These are phyloP conservation scores for Exophiala oligosperma DNA, from an alignment of 2,329 filamentous ascomycete species.

Conservation along the genomic window DNA sequence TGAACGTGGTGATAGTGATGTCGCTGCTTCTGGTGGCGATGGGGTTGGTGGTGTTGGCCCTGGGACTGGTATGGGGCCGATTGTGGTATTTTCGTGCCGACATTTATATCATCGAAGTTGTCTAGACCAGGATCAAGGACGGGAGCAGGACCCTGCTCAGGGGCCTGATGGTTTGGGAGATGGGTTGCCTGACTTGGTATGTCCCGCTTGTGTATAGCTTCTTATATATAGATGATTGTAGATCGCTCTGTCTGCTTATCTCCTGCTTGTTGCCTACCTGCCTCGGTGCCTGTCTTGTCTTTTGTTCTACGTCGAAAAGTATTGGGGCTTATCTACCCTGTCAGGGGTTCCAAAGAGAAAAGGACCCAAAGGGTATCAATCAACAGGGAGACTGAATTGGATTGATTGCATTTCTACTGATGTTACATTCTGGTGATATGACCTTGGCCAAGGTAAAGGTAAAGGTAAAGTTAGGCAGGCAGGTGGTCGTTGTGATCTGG, in stretches of 20 bases:
- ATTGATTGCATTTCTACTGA: too few relatives aligned
- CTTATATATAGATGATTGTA: background rate
- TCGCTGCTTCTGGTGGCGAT: background rate
- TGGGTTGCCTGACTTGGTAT: constrained; percentile 11
- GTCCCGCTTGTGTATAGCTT: constrained; percentile 22
- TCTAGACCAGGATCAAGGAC: constrained; percentile 34
- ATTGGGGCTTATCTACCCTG: too few relatives aligned
- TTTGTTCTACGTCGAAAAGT: too few relatives aligned
- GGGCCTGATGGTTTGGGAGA: constrained; percentile 17
- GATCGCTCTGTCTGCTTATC: background rate
- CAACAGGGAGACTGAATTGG: too few relatives aligned
- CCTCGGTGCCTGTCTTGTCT: background rate
- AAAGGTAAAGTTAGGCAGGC: too few relatives aligned
- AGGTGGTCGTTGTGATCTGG: too few relatives aligned
- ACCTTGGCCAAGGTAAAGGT: too few relatives aligned
- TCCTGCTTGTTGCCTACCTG: too few relatives aligned
- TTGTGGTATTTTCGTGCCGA: constrained; percentile 50
- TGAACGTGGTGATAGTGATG: background rate
- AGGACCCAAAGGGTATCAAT: too few relatives aligned
- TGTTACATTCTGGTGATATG: too few relatives aligned
- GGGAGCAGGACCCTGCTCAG: background rate
- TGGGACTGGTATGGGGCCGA: constrained; percentile 29
- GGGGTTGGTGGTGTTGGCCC: constrained; percentile 1
- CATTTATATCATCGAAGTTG: constrained; percentile 51
- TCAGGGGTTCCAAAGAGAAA: too few relatives aligned